Percentiles rank a stretch among this genome's conserved stretches.
phyloP scores from a whole-genome alignment of 768 basidiomycete genomes.

The Russula vinacea region DNA sequence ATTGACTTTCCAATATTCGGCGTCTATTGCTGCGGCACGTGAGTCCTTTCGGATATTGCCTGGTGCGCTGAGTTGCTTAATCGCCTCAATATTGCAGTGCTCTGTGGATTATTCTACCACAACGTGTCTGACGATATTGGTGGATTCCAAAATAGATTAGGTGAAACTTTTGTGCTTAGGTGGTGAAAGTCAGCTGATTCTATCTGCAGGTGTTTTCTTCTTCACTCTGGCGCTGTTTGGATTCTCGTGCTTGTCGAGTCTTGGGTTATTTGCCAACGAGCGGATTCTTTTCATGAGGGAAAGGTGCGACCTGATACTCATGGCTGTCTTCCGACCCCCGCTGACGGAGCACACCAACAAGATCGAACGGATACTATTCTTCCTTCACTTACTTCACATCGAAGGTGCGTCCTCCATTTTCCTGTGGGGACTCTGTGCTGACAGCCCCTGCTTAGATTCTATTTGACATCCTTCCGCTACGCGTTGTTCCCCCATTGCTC shows the following conservation, averaged over 20 bases:
- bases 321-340: neutral
- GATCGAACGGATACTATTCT: constrained; percentile 96
- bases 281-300: constrained; percentile 98
- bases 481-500: constrained; percentile 91
- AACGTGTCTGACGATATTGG: constrained; percentile 90
- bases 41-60: constrained; percentile 37
- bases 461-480: constrained; percentile 93
- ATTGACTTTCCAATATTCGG: constrained; percentile 84
- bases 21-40: constrained; percentile 82
- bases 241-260: constrained; percentile 92
- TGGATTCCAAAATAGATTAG: constrained; percentile 94
- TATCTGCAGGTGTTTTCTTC: constrained; percentile 78
- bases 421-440: neutral
- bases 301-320: constrained; percentile 49
- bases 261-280: constrained; percentile 93
- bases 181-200: constrained; percentile 4
- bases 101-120: constrained; percentile 93
- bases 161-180: constrained; percentile 37
- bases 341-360: constrained; percentile 35
- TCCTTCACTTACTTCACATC: constrained; percentile 95
- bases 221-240: constrained; percentile 96
- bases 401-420: constrained; percentile 50
- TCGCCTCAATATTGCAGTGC: constrained; percentile 44
- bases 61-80: constrained; percentile 21
- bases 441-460: constrained; percentile 55